phyloP scores from a whole-genome alignment of 768 basidiomycete genomes.

The Polyporus arcularius region DNA sequence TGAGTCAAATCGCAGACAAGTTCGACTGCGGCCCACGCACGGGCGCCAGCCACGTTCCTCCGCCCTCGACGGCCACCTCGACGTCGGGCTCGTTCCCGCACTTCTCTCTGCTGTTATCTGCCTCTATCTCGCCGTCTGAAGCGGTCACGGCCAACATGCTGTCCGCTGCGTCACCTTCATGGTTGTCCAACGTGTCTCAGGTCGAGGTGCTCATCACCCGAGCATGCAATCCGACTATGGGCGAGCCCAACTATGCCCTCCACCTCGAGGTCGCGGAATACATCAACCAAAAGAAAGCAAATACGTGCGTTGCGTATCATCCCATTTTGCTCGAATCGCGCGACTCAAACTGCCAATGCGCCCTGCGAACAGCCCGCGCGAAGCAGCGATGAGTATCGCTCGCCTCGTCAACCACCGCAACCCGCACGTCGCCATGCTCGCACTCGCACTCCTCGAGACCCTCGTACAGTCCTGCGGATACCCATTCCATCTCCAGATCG shows the following conservation, averaged over 20 bases:
- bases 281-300: slow-evolving; percentile 94
- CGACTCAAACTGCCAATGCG: neutral
- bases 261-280: slow-evolving; percentile 94
- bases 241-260: slow-evolving; percentile 88
- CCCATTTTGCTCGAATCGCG: neutral
- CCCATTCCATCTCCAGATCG: slow-evolving; percentile 93
- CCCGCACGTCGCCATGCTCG: slow-evolving; percentile 86
- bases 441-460: slow-evolving; percentile 84
- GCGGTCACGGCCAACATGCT: neutral
- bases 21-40: too few relatives aligned
- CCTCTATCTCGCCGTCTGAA: neutral
- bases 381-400: slow-evolving; percentile 85
- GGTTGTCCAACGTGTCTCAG: slow-evolving; percentile 17
- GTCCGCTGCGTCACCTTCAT: slow-evolving; percentile 5
- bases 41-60: neutral
- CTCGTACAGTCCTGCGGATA: slow-evolving; percentile 97
- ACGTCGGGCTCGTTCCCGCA: slow-evolving; percentile 5
- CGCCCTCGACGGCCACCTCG: neutral
- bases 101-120: neutral
- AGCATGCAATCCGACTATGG: slow-evolving; percentile 83
- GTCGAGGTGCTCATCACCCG: slow-evolving; percentile 66
- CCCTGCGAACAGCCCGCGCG: slow-evolving; percentile 66
- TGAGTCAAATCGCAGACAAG: too few relatives aligned
- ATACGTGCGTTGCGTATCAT: slow-evolving; percentile 63
- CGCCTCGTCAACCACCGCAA: slow-evolving; percentile 90